Evolutionary conservation across 208 protist species (phyloP).

Genomic region (Lotmaria passim): DNA sequence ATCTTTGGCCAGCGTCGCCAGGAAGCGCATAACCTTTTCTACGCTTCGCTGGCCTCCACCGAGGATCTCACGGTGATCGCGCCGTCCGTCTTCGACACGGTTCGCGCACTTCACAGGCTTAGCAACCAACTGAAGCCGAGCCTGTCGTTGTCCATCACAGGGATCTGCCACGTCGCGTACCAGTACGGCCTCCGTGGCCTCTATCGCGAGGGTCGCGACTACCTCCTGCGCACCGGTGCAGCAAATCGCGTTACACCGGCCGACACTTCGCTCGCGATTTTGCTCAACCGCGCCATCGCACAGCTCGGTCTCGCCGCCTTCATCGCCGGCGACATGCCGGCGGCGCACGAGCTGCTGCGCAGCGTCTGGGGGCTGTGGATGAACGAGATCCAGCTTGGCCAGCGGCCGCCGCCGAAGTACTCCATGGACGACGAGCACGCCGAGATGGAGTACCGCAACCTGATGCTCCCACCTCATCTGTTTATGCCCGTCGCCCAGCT

Average conservation of each 20-base stretch:
- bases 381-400: conserved; percentile 68
- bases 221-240: conserved; percentile 69
- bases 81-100: conserved; percentile 60
- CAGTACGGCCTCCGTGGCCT: conserved; percentile 76
- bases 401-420: conserved; percentile 50
- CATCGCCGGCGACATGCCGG: conserved; percentile 57
- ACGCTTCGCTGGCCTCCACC: conserved; percentile 31
- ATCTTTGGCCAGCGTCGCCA: conserved; percentile 73
- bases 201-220: conserved; percentile 78
- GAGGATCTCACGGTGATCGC: conserved; percentile 47
- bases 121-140: conserved; percentile 36
- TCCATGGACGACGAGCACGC: conserved; percentile 45
- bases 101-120: conserved; percentile 58
- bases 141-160: conserved; percentile 23
- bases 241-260: conserved; percentile 35
- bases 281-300: conserved; percentile 82
- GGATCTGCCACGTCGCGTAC: conserved; percentile 73
- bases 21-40: conserved; percentile 76
- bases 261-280: conserved; percentile 49
- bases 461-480: conserved; percentile 52
- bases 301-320: conserved; percentile 87
- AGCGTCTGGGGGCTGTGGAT: conserved; percentile 59
- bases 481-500: conserved; percentile 77
- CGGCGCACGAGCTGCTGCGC: conserved; percentile 71
- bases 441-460: conserved; percentile 64